Conservation (phyloP, 2,329 filamentous ascomycete genomes). For the Chrysoporthe austroafricana region DNA sequence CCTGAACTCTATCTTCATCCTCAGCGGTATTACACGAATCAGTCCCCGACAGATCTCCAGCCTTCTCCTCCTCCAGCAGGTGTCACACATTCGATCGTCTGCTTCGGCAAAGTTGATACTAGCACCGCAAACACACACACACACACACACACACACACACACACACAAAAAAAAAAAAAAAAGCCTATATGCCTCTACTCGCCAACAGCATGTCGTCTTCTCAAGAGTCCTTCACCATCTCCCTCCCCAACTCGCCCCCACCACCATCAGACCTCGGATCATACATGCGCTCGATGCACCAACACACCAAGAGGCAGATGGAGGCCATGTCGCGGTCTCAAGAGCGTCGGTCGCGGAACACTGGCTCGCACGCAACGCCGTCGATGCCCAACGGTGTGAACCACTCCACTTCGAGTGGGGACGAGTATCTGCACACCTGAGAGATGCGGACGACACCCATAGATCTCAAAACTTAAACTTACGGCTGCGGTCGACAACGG, state of each 20-base stretch:
- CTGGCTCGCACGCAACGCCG: constrained; percentile 27
- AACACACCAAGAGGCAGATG: constrained; percentile 69
- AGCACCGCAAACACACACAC: too few relatives aligned
- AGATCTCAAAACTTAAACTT: not conserved
- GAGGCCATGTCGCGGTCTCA: constrained; percentile 56
- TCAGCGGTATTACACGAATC: not conserved
- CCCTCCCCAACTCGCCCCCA: constrained; percentile 32
- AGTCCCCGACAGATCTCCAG: not conserved
- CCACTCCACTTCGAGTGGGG: constrained; percentile 21
- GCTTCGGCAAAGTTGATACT: not conserved
- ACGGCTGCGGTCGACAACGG: not conserved
- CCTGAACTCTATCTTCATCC: not conserved
- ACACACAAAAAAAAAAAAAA: too few relatives aligned
- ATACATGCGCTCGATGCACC: constrained; percentile 65
- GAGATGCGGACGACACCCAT: not conserved
- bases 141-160: not conserved
- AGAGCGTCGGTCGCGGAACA: constrained; percentile 36
- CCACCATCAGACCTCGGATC: constrained; percentile 38
- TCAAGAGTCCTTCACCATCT: constrained; percentile 31
- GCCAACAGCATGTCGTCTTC: constrained; percentile 32
- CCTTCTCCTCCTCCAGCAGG: not conserved
- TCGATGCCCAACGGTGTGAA: constrained; percentile 36
- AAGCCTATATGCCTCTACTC: constrained; percentile 26
- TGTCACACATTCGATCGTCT: not conserved
- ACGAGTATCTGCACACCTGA: constrained; percentile 33